These are phyloP conservation scores for Abrus precatorius DNA, from an alignment of 306 rosid species.

Conservation along the genomic window DNA sequence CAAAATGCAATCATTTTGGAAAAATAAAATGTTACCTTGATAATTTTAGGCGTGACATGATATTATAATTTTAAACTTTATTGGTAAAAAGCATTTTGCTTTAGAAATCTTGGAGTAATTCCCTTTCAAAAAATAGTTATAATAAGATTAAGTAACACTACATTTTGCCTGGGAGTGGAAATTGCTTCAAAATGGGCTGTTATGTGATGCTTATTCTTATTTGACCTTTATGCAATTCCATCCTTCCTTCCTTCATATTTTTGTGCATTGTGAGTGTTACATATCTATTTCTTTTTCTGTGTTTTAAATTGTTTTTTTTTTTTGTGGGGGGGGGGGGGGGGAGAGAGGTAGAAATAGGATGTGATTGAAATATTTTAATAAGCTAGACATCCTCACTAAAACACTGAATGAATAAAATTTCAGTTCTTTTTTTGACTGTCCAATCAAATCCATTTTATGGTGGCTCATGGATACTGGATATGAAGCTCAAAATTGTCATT, in stretches of 20 bases:
- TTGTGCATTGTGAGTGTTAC: neutral
- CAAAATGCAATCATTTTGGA: neutral
- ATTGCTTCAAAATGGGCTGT: neutral
- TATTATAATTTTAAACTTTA: neutral
- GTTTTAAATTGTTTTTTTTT: neutral
- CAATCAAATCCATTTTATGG: neutral
- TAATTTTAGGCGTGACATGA: neutral
- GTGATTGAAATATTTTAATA: constrained; percentile 11
- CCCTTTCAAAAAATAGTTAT: neutral
- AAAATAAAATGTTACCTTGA: neutral
- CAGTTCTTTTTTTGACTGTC: neutral
- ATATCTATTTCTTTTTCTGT: neutral
- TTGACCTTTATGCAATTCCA: neutral
- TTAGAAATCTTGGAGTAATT: neutral
- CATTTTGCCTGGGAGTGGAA: neutral
- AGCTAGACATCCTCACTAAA: neutral
- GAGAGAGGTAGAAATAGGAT: neutral
- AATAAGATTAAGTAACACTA: neutral
- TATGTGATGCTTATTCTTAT: neutral
- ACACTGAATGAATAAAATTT: neutral
- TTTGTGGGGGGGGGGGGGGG: neutral
- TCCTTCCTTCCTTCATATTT: neutral
- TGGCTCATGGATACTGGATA: neutral
- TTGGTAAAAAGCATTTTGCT: neutral
- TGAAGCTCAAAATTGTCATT: constrained; percentile 10